phyloP scores from a whole-genome alignment of 768 basidiomycete species.

The Chalciporus chontae region DNA sequence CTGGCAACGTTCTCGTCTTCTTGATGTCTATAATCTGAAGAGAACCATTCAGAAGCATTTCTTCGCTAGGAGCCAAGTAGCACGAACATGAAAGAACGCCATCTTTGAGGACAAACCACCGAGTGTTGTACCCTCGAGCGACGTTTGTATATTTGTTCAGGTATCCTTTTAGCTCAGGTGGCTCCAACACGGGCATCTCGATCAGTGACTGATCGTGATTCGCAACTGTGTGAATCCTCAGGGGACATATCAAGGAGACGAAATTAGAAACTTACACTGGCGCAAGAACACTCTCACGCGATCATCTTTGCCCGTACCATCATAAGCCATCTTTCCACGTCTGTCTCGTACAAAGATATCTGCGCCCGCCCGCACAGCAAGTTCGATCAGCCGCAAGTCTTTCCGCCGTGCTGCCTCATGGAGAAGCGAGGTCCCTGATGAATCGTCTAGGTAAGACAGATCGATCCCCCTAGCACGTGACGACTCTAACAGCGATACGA shows the following conservation, averaged over 20 bases:
- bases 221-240: slow-evolving; percentile 45
- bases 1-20: slow-evolving; percentile 86
- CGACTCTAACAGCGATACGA: slow-evolving; percentile 59
- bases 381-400: slow-evolving; percentile 77
- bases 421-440: slow-evolving; percentile 72
- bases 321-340: slow-evolving; percentile 65
- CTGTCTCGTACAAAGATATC: slow-evolving; percentile 86
- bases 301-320: slow-evolving; percentile 74
- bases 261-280: slow-evolving; percentile 57
- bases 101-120: slow-evolving; percentile 90
- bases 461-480: slow-evolving; percentile 71
- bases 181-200: slow-evolving; percentile 44
- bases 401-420: slow-evolving; percentile 85
- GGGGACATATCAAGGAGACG: background rate
- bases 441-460: slow-evolving; percentile 75
- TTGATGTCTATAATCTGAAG: slow-evolving; percentile 73
- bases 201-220: slow-evolving; percentile 79
- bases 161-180: slow-evolving; percentile 69
- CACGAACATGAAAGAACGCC: slow-evolving; percentile 81
- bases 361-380: slow-evolving; percentile 81
- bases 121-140: slow-evolving; percentile 80
- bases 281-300: slow-evolving; percentile 76
- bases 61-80: background rate
- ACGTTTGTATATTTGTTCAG: slow-evolving; percentile 93
- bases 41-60: slow-evolving; percentile 1